Base-by-base conservation (phyloP, 2,329 filamentous ascomycete species). In the Blastomyces parvus region DNA sequence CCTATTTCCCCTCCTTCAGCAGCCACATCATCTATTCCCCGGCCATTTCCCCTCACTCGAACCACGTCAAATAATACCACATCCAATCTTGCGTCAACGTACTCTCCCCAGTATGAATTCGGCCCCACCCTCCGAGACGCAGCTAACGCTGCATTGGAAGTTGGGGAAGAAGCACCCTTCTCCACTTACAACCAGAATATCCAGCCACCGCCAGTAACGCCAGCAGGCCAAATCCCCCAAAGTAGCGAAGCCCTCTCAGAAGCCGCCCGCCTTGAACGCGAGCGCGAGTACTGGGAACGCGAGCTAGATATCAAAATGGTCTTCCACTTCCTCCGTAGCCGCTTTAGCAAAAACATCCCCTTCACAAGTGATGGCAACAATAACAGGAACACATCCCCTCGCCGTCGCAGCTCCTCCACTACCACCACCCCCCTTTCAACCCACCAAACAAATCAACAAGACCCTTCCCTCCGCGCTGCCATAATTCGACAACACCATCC, bases 291-390 rank as follows among this genome's bases (percentile, higher is more conserved):
- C 72, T 99, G 94, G 94, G 92, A 97, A 76, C 87, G 88, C 65
- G 90, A 96, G 62, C 83, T 97, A 5, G 92, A 97, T 71, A 85
- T 97, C 67, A 89, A 89, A 72, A 88, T 96, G 74, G 89, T 97
- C 42, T 97, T 97, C 79, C 86, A 87, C 59, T 97, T 94, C 72
- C 82, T 96, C 38, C 85, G 87, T 64, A 88, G 85, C 22, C 86
- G 90, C 64, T 93, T 96, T 74, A 71, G 71, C 81, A 85, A 64
- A 79, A 68, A 74, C 7, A 73, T 80, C 25, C 67, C 75, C 17
- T 63, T 72, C 59, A 73, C 75, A 62, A 69, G 74, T 78, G 73
- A 75, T 71, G 67, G 74, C 80, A 58, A 69, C 80, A 59, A 69
- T 65, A 68, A 68, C 67, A 70, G 72, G 65, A 70, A 72, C 30